Evolutionary conservation across 768 basidiomycete species (phyloP), one percentile per base, ranked within the genome.

Genomic region (Termitomyces sp.): DNA sequence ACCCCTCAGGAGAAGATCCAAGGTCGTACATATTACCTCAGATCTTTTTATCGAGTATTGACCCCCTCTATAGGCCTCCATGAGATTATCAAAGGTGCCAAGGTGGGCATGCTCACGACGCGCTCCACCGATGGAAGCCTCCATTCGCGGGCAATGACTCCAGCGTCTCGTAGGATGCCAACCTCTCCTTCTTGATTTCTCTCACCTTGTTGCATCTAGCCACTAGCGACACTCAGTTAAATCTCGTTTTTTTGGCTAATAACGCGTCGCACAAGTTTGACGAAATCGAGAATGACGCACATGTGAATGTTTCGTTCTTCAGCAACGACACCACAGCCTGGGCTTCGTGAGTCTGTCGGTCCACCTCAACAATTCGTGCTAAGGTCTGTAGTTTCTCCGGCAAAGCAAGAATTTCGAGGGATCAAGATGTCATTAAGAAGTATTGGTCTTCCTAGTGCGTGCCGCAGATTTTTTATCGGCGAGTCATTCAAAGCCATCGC

Each of bases 71-170:
- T 5, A 88, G 87, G 78, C 53, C 78, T 92, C 31, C 84, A 87
- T 60, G 74, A 75, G 26, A 82, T 94, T 56, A 68, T 92, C 55
- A 80, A 84, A 57, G 72, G 75, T 1, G 84, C 85, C 9, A 77
- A 82, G 64, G 84, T 81, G 0, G 88, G 86, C 53, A 91, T 94
- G 86, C 73, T 94, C 20, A 88, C 89, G 10, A 91, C 90, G 15
- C 85, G 87, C 37, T 79, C 84, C 18, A 66, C 78, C 15, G 76
- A 82, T 55, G 91, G 90, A 0, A 74, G 81, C 44, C 70, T 95
- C 22, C 92, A 94, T 69, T 84, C 90, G 8, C 81, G 92, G 56
- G 86, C 87, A 26, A 94, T 95, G 93, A 77, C 80, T 16, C 87
- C 88, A 20, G 76, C 81, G n/a, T 74, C 79, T 39, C 81, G 89